These are phyloP conservation scores for Clonostachys byssicola DNA, from an alignment of 2,329 filamentous ascomycete genomes.

Conservation along the genomic window DNA sequence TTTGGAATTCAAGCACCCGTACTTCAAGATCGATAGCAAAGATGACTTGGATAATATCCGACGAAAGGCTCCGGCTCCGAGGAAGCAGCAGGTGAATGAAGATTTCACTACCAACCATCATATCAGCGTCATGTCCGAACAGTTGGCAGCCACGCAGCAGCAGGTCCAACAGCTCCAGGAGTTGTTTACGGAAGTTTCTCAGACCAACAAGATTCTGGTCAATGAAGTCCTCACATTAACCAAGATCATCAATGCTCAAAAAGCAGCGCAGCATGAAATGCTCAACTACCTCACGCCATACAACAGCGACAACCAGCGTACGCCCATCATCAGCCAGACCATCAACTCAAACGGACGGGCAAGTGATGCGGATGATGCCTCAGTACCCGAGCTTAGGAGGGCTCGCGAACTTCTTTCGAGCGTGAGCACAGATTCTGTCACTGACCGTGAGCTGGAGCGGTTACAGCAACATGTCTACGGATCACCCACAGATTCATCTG, in stretches of 20 bases:
- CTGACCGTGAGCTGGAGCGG: conserved; percentile 51
- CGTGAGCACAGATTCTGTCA: conserved; percentile 44
- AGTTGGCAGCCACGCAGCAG: conserved; percentile 84
- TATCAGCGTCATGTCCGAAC: conserved; percentile 82
- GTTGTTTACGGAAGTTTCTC: conserved; percentile 72
- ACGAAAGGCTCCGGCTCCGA: conserved; percentile 86
- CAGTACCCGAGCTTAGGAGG: conserved; percentile 44
- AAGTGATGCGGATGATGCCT: conserved; percentile 42
- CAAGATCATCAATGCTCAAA: conserved; percentile 55
- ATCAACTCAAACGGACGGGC: conserved; percentile 21
- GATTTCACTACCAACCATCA: conserved; percentile 83
- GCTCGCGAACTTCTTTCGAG: conserved; percentile 53
- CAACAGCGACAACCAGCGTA: conserved; percentile 28
- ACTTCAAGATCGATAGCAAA: conserved; percentile 94
- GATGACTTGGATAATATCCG: conserved; percentile 95
- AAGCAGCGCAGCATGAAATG: conserved; percentile 53
- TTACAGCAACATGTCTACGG: conserved; percentile 46
- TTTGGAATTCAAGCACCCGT: conserved; percentile 88
- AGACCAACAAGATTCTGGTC: conserved; percentile 57
- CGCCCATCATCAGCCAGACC: conserved; percentile 18
- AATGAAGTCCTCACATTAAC: conserved; percentile 58
- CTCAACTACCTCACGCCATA: conserved; percentile 49
- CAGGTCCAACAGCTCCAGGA: conserved; percentile 87
- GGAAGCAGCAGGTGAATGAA: conserved; percentile 64
- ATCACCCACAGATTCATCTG: conserved; percentile 48